Base-by-base conservation (phyloP, 1,284 basidiomycete genomes). In the Tylopilus sp. region DNA sequence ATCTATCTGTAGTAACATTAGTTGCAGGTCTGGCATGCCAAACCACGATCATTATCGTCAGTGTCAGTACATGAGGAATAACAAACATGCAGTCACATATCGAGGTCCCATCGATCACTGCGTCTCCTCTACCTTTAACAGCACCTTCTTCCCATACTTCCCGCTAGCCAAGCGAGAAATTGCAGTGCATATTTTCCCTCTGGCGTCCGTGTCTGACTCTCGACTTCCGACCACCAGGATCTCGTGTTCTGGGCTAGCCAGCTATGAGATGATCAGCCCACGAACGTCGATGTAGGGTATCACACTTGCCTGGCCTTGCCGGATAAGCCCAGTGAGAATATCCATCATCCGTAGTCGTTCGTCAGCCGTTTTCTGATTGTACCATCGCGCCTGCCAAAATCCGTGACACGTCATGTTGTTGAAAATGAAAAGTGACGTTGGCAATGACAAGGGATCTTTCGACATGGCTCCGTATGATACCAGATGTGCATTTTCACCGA, bases 381-480 rank as follows among this genome's bases (percentile, higher is more conserved):
- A 86, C 91, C 91, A 93, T 35, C 76, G 74, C 48, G 73, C 79
- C 64, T 88, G 84, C 87, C 86, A 89, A 65, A 86, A 90, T 10
- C 88, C 88, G 43, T 82, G 81, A 6, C 76, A 74, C 0, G 74
- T 80, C 48, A 91, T 69, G 60, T 88, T 84, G 56, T 83, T 89
- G 74, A 93, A 94, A 54, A 93, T 92, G 67, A 89, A 84, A 15
- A 84, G 69, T 0, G 85, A 85, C 0, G 87, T 86, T 1, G 91
- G 86, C n/a, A 94, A 64, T 2, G 78, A 76, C 10, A 93, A 67
- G 1, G 90, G 89, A 46, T 85, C 77, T 65, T 86, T 90, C 3
- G 89, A 87, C 91, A 94, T 93, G 6, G 86, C 90, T 23, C 91
- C 91, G 53, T 93, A 94, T 0, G 92, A 89, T 9, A 93, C 86